Conservation (phyloP, 306 rosid species). For the Vigna radiata region DNA sequence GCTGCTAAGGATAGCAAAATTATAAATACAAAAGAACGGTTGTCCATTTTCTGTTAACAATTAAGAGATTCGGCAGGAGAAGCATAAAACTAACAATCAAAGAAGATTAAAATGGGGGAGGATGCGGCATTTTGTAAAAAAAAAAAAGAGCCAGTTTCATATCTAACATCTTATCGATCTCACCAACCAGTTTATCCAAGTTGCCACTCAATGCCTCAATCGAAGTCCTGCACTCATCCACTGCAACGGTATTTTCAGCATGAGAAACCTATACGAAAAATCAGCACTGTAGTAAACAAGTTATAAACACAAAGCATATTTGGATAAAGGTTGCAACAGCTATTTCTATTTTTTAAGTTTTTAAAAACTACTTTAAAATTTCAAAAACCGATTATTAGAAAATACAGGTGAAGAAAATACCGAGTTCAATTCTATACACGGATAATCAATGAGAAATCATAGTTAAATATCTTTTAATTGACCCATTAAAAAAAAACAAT, state of each 20-base stretch:
- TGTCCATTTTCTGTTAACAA: background rate
- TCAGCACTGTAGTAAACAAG: constrained; percentile 25
- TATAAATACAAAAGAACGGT: background rate
- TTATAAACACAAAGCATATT: constrained; percentile 8
- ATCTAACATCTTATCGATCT: constrained; percentile 32
- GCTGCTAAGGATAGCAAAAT: background rate
- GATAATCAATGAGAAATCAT: background rate
- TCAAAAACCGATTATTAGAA: background rate
- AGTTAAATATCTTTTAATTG: background rate
- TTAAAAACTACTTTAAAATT: background rate
- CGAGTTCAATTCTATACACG: background rate
- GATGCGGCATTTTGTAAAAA: constrained; percentile 20
- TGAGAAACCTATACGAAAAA: constrained; percentile 43
- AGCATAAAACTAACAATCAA: constrained; percentile 22
- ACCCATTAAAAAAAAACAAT: background rate
- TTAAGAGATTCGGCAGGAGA: background rate
- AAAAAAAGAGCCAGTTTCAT: constrained; percentile 1
- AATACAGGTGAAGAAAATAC: too few relatives aligned
- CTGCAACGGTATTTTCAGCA: constrained; percentile 37
- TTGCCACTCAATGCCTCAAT: constrained; percentile 35
- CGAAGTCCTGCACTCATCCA: constrained; percentile 31
- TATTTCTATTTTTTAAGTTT: background rate
- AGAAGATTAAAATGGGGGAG: background rate
- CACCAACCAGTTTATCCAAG: constrained; percentile 64
- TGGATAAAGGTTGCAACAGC: background rate